Evolutionary conservation across 495 filamentous ascomycete genomes (phyloP), one percentile per base, ranked within the genome.

Genomic region (Penicillium ucsense): DNA sequence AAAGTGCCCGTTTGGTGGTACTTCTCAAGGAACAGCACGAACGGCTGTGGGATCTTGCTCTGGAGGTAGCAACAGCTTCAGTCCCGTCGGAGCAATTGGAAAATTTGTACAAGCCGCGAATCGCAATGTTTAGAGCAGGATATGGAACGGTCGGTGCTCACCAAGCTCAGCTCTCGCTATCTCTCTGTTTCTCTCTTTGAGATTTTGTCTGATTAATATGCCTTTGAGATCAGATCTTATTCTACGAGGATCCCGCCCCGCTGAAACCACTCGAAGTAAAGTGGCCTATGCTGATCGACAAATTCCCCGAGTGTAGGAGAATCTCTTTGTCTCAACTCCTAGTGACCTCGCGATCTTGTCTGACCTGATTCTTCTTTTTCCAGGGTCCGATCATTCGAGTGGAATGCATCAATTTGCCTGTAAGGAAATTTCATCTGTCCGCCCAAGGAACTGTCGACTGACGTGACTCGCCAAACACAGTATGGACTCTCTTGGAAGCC

Each of bases 401-500:
- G 84, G 71, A 61, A 88, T 88, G 81, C 70, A 80, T 60, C 82
- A 87, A 65, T 79, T 70, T 66, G 66, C 71, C 20, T 45, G 53
- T 60, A 49, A 49, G 56, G 8, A 10, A 2, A 28, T 11, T 31
- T 4, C 7, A 31, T 45, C 7, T 8, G n/a, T 12, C 27, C 20
- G 20, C 20, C 20, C 20, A 20, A 20, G 20, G 20, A 20, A 20
- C 20, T 20, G 20, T 20, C 20, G 20, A 20, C 20, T 20, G 2
- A 20, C 20, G 20, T 48, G 33, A 53, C 27, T 11, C 12, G n/a
- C 31, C 31, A 4, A 37, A 8, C 33, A 6, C 48, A 52, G 59
- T 81, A 39, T 89, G 84, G 84, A 79, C 76, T 1, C 75, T 78
- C 0, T 71, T 89, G 35, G 79, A 83, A 64, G 69, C 74, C 48